phyloP scores from a whole-genome alignment of 495 filamentous ascomycete genomes.

The Symbiotaphrina buchneri region DNA sequence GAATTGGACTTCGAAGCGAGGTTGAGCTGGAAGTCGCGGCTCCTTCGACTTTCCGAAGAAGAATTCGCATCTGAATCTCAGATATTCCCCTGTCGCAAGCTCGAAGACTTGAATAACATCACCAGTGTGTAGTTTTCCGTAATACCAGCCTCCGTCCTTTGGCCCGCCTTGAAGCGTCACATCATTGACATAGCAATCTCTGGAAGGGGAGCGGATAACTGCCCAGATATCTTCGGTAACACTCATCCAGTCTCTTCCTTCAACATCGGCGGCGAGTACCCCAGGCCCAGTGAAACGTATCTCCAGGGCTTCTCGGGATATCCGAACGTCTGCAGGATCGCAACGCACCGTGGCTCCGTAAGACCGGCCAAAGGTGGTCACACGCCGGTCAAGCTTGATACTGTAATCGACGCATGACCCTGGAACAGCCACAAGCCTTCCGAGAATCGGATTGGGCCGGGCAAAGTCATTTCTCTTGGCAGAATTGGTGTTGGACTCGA shows the following conservation, averaged over 20 bases:
- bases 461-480: slow-evolving; percentile 16
- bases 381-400: slow-evolving; percentile 34
- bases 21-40: background rate
- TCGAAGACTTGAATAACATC: slow-evolving; percentile 47
- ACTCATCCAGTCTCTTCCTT: slow-evolving; percentile 33
- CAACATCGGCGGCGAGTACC: slow-evolving; percentile 28
- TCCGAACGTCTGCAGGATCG: slow-evolving; percentile 39
- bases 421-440: slow-evolving; percentile 16
- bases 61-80: slow-evolving; percentile 30
- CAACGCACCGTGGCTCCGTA: slow-evolving; percentile 28
- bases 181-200: slow-evolving; percentile 50
- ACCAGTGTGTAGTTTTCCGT: slow-evolving; percentile 44
- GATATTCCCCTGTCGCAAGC: slow-evolving; percentile 14
- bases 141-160: slow-evolving; percentile 25
- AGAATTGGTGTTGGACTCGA: no score
- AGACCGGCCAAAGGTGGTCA: slow-evolving; percentile 57
- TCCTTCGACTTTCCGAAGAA: slow-evolving; percentile 17
- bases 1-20: no score
- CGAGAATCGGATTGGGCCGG: slow-evolving; percentile 19
- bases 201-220: slow-evolving; percentile 51
- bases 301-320: slow-evolving; percentile 65
- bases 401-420: slow-evolving; percentile 29
- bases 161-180: slow-evolving; percentile 25
- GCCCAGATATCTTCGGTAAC: slow-evolving; percentile 28
- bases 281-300: slow-evolving; percentile 47